These are phyloP conservation scores for Fusarium aywerte DNA, from an alignment of 2,329 filamentous ascomycete species.

Conservation along the genomic window DNA sequence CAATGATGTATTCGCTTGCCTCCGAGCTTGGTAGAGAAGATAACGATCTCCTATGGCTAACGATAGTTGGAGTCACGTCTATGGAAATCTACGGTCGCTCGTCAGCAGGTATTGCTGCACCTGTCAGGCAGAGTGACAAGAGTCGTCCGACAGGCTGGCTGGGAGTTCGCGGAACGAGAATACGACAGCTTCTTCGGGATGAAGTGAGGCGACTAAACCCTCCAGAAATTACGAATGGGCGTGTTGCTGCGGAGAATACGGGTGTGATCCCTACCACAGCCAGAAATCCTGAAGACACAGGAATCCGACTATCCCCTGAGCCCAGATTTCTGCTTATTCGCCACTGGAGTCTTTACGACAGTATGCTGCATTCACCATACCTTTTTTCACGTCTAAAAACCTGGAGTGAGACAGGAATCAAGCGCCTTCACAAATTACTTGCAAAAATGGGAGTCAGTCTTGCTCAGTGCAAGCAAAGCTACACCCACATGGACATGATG, in stretches of 20 bases:
- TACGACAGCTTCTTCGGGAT: slow-evolving; percentile 87
- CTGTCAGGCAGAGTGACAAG: slow-evolving; percentile 65
- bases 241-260: slow-evolving; percentile 71
- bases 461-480: slow-evolving; percentile 92
- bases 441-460: slow-evolving; percentile 98
- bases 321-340: slow-evolving; percentile 91
- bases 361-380: slow-evolving; percentile 97
- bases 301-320: slow-evolving; percentile 92
- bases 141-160: slow-evolving; percentile 77
- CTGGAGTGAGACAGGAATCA: slow-evolving; percentile 90
- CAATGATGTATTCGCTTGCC: slow-evolving; percentile 92
- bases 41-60: slow-evolving; percentile 94
- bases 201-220: slow-evolving; percentile 95
- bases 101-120: slow-evolving; percentile 78
- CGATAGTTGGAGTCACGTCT: slow-evolving; percentile 94
- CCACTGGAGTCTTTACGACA: slow-evolving; percentile 98
- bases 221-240: slow-evolving; percentile 71
- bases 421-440: slow-evolving; percentile 90
- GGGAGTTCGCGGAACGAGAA: slow-evolving; percentile 81
- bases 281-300: slow-evolving; percentile 87
- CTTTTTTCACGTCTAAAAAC: slow-evolving; percentile 91
- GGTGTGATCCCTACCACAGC: slow-evolving; percentile 92
- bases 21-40: slow-evolving; percentile 96
- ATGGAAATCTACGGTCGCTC: slow-evolving; percentile 91
- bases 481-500: slow-evolving; percentile 98